Conservation (phyloP, 805 yeast genomes). For the Yarrowia sp. region DNA sequence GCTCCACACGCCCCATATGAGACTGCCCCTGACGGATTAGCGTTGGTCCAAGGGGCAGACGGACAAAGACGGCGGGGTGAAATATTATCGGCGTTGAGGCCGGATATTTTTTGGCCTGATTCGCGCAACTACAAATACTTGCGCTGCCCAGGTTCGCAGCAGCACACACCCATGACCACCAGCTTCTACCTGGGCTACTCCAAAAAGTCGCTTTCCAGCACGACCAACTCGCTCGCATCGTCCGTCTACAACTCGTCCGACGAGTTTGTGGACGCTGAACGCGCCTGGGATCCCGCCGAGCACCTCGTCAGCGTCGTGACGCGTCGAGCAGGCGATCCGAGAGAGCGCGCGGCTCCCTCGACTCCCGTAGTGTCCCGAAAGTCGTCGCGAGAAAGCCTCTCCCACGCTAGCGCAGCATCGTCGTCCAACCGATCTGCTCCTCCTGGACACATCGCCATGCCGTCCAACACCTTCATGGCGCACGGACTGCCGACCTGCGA, state of each 20-base stretch:
- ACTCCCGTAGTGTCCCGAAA: too few species aligned
- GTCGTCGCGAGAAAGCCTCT: too few species aligned
- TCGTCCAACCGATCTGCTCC: too few species aligned
- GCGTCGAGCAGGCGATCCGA: not conserved
- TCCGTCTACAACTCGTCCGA: constrained; percentile 22
- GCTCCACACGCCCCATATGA: not conserved
- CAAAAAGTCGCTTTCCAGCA: not conserved
- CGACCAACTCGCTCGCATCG: not conserved
- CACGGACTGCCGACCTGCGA: constrained; percentile 12
- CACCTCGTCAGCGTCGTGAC: not conserved
- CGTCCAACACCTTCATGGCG: not conserved
- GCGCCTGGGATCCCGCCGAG: constrained; percentile 7
- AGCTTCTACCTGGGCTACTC: constrained; percentile 24
- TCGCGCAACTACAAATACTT: not conserved
- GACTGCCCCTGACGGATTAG: constrained; percentile 13
- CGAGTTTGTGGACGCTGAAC: constrained; percentile 18
- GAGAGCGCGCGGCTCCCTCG: not conserved
- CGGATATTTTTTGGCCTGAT: constrained; percentile 4
- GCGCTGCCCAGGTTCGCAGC: not conserved
- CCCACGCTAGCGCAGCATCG: too few species aligned
- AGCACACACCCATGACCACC: not conserved
- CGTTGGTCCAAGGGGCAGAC: constrained; percentile 10
- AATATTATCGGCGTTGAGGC: not conserved
- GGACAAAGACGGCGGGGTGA: constrained; percentile 21
- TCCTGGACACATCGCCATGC: not conserved